phyloP scores from a whole-genome alignment of 208 protist genomes.

The Herpetomonas muscarum region DNA sequence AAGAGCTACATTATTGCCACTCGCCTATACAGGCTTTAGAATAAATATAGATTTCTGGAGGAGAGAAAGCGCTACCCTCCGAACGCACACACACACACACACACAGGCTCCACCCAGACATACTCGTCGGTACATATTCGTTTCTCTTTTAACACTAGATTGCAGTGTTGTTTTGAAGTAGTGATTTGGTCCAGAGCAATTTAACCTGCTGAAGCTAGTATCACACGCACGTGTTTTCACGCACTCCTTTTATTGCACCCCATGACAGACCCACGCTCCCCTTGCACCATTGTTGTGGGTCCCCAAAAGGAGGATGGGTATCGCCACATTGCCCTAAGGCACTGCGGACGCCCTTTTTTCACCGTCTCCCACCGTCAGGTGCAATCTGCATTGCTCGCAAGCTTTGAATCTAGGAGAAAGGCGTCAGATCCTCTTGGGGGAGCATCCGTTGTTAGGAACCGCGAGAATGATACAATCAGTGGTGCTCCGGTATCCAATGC shows the following conservation, averaged over 20 bases:
- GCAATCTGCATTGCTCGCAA: slow-evolving; percentile 53
- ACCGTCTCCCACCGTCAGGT: slow-evolving; percentile 53
- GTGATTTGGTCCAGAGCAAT: not conserved
- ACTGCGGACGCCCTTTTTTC: slow-evolving; percentile 45
- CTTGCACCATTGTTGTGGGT: slow-evolving; percentile 66
- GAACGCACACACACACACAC: too few relatives aligned
- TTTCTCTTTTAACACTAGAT: too few relatives aligned
- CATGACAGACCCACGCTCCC: slow-evolving; percentile 22
- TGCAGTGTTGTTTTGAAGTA: too few relatives aligned
- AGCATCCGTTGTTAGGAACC: not conserved
- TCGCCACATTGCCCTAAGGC: slow-evolving; percentile 58
- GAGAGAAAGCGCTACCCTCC: too few relatives aligned
- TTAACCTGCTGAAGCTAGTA: not conserved
- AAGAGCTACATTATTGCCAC: too few relatives aligned
- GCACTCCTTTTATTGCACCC: not conserved
- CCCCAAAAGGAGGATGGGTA: slow-evolving; percentile 30
- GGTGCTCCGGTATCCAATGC: not conserved
- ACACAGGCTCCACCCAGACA: too few relatives aligned
- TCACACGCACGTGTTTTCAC: not conserved
- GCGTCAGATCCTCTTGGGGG: not conserved
- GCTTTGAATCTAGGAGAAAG: slow-evolving; percentile 26
- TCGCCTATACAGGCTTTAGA: too few relatives aligned
- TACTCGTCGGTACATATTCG: too few relatives aligned
- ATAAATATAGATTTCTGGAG: too few relatives aligned
- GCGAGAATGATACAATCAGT: not conserved